Conservation (phyloP, 164 flowering plant species). For the Buxus sempervirens region DNA sequence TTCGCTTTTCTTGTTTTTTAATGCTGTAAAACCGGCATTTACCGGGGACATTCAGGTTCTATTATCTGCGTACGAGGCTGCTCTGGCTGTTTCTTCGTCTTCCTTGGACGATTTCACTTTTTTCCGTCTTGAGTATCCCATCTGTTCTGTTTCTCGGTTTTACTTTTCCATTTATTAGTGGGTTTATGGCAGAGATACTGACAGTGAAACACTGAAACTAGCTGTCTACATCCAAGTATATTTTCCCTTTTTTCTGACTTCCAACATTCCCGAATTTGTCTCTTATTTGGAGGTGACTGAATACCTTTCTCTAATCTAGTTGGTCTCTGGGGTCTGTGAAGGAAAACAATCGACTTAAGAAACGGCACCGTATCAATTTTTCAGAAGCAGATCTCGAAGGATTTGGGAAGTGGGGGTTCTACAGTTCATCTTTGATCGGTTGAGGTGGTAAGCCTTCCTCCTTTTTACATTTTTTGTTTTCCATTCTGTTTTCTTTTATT, state of each 20-base stretch:
- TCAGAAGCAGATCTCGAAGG: conserved; percentile 8
- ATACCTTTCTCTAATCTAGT: conserved; percentile 4
- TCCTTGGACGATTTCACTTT: not conserved
- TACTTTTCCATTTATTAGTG: not conserved
- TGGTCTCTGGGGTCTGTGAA: conserved; percentile 11
- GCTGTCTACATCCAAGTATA: conserved; percentile 13
- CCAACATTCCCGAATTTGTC: conserved; percentile 18
- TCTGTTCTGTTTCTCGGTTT: conserved; percentile 2
- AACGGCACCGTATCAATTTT: conserved; percentile 6
- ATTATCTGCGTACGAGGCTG: not conserved
- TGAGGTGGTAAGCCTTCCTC: conserved; percentile 1
- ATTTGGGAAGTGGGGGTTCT: conserved; percentile 17
- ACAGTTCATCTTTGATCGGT: conserved; percentile 8
- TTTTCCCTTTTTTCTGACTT: conserved; percentile 4
- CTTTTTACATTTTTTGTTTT: not conserved
- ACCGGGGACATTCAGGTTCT: not conserved
- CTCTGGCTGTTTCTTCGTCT: not conserved
- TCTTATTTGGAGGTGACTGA: conserved; percentile 7
- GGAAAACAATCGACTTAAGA: too few relatives aligned
- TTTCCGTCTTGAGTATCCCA: not conserved
- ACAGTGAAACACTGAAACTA: conserved; percentile 9
- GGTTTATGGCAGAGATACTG: conserved; percentile 11
- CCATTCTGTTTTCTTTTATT: not conserved
- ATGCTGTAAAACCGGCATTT: conserved; percentile 7
- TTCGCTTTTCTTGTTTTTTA: not conserved